Evolutionary conservation across 1,139 yeast species (phyloP).

Genomic region (Kluyveromyces marxianus): DNA sequence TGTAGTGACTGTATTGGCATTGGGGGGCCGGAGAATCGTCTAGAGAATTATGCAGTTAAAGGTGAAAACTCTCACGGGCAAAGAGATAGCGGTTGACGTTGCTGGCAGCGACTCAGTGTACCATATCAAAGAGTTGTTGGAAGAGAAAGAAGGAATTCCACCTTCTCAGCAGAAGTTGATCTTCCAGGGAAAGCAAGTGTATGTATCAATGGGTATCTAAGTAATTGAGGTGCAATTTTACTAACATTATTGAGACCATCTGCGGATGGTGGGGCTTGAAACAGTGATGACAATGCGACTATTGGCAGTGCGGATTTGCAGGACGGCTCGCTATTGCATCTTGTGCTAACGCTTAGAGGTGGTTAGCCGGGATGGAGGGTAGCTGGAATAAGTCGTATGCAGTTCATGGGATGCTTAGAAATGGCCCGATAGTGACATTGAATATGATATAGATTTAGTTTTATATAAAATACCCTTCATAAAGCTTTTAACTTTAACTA

Average conservation of each 20-base stretch:
- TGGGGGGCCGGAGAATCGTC: not conserved
- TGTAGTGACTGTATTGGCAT: not conserved
- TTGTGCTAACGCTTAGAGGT: constrained; percentile 86
- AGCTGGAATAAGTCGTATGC: not conserved
- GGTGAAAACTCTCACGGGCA: constrained; percentile 62
- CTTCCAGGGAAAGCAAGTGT: constrained; percentile 86
- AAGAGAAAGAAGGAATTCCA: constrained; percentile 96
- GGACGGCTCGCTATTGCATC: constrained; percentile 78
- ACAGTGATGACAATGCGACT: constrained; percentile 61
- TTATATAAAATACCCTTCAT: too few species aligned
- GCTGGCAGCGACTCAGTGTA: constrained; percentile 68
- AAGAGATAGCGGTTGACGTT: constrained; percentile 71
- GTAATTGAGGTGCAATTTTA: not conserved
- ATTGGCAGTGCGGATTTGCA: constrained; percentile 56
- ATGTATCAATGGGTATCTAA: constrained; percentile 25
- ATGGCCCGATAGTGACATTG: too few species aligned
- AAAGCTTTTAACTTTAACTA: too few species aligned
- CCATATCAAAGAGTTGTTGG: constrained; percentile 85
- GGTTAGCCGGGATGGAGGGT: constrained; percentile 35
- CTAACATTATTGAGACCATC: not conserved
- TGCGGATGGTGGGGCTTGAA: not conserved
- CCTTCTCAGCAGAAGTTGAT: constrained; percentile 92
- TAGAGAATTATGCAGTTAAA: constrained; percentile 22
- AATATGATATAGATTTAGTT: too few species aligned
- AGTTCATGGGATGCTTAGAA: too few species aligned